Evolutionary conservation across 1,284 basidiomycete genomes (phyloP).

Genomic region (Flammula alnicola): DNA sequence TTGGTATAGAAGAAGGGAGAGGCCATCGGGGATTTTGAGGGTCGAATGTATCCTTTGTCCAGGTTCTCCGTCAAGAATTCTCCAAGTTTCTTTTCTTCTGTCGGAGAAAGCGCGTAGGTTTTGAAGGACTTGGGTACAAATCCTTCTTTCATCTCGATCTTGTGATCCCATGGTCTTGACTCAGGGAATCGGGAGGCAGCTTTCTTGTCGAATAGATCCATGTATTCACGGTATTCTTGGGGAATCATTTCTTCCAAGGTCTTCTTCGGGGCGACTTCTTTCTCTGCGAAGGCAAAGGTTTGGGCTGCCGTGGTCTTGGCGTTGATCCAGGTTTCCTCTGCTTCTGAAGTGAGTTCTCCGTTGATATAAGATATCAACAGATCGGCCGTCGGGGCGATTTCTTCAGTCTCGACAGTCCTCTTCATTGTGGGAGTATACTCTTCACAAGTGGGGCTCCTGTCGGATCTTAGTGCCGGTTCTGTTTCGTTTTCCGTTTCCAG

Average conservation of each 20-base stretch:
- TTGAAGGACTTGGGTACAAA: slow-evolving; percentile 11
- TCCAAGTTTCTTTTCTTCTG: slow-evolving; percentile 30
- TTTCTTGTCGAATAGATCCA: slow-evolving; percentile 23
- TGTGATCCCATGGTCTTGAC: slow-evolving; percentile 25
- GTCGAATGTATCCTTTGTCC: slow-evolving; percentile 24
- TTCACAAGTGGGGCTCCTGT: too few species aligned
- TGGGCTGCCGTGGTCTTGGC: too few species aligned
- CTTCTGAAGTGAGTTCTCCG: too few species aligned
- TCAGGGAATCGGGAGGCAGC: slow-evolving; percentile 19
- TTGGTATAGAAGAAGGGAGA: slow-evolving; percentile 44
- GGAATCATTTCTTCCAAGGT: slow-evolving; percentile 5
- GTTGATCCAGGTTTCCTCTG: too few species aligned
- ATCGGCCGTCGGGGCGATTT: too few species aligned
- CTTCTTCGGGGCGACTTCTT: neutral
- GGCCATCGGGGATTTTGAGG: slow-evolving; percentile 37
- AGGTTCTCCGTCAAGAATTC: slow-evolving; percentile 39
- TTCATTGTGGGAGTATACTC: too few species aligned
- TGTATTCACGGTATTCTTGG: slow-evolving; percentile 7
- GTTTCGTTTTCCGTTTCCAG: too few species aligned
- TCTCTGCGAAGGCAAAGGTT: too few species aligned
- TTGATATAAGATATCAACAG: too few species aligned
- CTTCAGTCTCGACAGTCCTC: too few species aligned
- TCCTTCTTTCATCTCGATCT: slow-evolving; percentile 3
- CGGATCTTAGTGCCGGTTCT: too few species aligned
- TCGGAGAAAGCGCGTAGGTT: slow-evolving; percentile 30